These are phyloP conservation scores for Blastocystis sp. DNA, from an alignment of 352 stramenopile genomes.

Conservation along the genomic window DNA sequence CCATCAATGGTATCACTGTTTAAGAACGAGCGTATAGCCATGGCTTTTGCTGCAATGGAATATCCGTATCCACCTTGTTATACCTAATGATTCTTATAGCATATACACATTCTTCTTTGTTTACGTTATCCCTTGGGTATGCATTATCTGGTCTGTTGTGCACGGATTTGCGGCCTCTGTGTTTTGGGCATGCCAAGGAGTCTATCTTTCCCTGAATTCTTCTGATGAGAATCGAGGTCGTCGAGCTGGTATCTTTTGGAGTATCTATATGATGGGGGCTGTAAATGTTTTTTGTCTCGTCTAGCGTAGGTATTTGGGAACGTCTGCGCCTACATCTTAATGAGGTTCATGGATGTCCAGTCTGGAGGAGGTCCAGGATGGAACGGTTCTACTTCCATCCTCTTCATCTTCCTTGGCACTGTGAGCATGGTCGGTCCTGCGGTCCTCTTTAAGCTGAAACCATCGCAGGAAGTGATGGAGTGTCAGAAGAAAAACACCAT, in stretches of 20 bases:
- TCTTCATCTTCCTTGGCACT: conserved; percentile 32
- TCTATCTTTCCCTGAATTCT: conserved; percentile 52
- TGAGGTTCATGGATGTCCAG: neutral
- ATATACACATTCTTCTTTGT: conserved; percentile 56
- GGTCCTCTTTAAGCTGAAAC: conserved; percentile 34
- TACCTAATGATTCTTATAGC: neutral
- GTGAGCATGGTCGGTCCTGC: conserved; percentile 32
- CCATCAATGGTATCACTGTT: conserved; percentile 57
- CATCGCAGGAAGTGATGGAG: neutral
- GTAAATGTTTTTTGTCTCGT: neutral
- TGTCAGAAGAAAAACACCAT: neutral
- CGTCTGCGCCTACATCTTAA: conserved; percentile 1
- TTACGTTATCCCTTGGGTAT: conserved; percentile 53
- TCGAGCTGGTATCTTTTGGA: conserved; percentile 53
- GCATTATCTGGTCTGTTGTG: conserved; percentile 48
- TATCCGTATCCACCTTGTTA: conserved; percentile 20
- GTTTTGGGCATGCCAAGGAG: conserved; percentile 57
- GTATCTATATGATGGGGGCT: conserved; percentile 54
- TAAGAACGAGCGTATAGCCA: conserved; percentile 37
- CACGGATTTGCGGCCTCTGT: conserved; percentile 50
- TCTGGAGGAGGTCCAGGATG: neutral
- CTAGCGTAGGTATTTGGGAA: conserved; percentile 32
- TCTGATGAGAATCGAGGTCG: conserved; percentile 33
- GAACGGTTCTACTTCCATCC: conserved; percentile 46
- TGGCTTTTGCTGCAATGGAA: conserved; percentile 46